phyloP scores from a whole-genome alignment of 441 rosid species.

The Pelargonium myrrhifolium region DNA sequence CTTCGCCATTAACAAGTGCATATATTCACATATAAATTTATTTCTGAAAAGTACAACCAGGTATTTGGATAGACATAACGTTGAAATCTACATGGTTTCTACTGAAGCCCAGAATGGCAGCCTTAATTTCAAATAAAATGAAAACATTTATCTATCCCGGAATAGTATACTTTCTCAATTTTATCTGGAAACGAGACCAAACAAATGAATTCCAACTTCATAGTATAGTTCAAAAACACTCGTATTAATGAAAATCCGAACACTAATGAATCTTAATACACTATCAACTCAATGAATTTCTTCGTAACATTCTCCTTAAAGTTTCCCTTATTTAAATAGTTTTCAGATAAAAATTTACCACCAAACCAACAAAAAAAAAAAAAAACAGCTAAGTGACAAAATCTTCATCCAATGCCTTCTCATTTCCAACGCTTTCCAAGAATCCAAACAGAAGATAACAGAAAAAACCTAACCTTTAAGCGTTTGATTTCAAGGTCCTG shows the following conservation, averaged over 20 bases:
- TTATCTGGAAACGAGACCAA: too few relatives aligned
- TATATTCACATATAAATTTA: neutral
- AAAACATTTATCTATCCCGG: too few relatives aligned
- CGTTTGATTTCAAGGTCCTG: conserved; percentile 55
- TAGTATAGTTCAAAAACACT: too few relatives aligned
- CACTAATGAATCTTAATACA: too few relatives aligned
- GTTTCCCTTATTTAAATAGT: neutral
- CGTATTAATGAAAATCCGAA: too few relatives aligned
- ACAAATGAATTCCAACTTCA: too few relatives aligned
- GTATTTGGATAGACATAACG: too few relatives aligned
- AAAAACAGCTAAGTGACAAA: neutral
- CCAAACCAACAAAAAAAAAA: neutral
- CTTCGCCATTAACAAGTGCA: neutral
- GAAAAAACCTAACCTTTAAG: conserved; percentile 42
- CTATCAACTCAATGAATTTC: too few relatives aligned
- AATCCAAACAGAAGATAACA: neutral
- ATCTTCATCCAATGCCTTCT: neutral
- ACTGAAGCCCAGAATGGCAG: too few relatives aligned
- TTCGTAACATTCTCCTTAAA: neutral
- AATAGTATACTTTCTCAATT: too few relatives aligned
- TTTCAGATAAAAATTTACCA: neutral
- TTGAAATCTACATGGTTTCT: too few relatives aligned
- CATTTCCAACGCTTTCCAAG: neutral
- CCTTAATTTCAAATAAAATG: too few relatives aligned
- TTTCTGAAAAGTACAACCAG: neutral